Evolutionary conservation across 2,329 filamentous ascomycete species (phyloP).

Genomic region (Penicillium sp.): DNA sequence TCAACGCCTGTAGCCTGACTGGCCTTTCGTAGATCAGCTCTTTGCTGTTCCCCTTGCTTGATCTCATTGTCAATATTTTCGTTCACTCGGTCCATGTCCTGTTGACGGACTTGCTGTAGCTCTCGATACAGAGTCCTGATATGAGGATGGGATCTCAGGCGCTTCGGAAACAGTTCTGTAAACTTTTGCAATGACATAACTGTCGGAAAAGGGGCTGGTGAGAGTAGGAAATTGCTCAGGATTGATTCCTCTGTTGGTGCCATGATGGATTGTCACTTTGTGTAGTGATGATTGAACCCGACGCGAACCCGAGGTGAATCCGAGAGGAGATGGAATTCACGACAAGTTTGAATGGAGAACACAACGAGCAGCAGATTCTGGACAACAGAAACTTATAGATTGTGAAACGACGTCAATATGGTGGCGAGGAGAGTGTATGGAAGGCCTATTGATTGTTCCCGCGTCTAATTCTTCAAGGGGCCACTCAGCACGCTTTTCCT

Average conservation of each 20-base stretch:
- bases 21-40: conserved; percentile 39
- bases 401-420: not conserved
- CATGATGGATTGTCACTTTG: conserved; percentile 51
- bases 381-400: not conserved
- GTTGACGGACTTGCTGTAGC: conserved; percentile 72
- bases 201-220: conserved; percentile 71
- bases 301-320: conserved; percentile 1
- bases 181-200: conserved; percentile 75
- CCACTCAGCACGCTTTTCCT: conserved; percentile 9
- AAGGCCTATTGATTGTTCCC: conserved; percentile 11
- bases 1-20: conserved; percentile 34
- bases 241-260: conserved; percentile 73
- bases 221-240: conserved; percentile 74
- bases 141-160: conserved; percentile 65
- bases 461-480: conserved; percentile 17
- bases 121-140: conserved; percentile 75
- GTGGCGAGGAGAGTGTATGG: not conserved
- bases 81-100: conserved; percentile 67
- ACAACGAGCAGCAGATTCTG: not conserved
- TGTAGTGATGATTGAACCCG: not conserved
- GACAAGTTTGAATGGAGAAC: not conserved
- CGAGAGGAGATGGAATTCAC: not conserved
- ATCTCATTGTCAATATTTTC: conserved; percentile 49
- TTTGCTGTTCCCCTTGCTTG: conserved; percentile 38
- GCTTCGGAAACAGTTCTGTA: conserved; percentile 71